These are phyloP conservation scores for Orychophragmus violaceus DNA, from an alignment of 345 rosid genomes.

Conservation along the genomic window DNA sequence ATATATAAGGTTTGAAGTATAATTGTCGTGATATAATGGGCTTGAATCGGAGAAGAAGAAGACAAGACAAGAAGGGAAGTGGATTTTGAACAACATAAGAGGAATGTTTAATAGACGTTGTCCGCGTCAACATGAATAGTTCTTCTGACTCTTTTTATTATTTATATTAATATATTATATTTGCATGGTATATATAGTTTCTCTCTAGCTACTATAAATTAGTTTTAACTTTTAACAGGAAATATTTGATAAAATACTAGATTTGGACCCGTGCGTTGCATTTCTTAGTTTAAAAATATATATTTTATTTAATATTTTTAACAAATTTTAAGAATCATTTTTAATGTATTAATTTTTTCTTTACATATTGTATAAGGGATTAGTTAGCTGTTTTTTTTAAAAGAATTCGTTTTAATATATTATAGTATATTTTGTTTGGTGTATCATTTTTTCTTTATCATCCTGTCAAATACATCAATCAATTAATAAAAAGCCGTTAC, in stretches of 20 bases:
- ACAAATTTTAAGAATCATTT: too few species aligned
- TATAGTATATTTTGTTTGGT: too few species aligned
- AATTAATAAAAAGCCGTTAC: too few species aligned
- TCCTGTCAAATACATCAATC: too few species aligned
- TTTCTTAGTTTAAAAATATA: too few species aligned
- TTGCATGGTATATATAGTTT: background rate
- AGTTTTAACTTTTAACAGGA: background rate
- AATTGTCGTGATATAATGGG: conserved; percentile 27
- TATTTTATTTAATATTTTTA: too few species aligned
- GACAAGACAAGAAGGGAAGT: conserved; percentile 10
- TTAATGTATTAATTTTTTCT: too few species aligned
- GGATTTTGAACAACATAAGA: conserved; percentile 21
- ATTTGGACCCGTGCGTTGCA: too few species aligned
- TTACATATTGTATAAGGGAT: too few species aligned
- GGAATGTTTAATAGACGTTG: conserved; percentile 33
- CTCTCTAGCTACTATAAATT: background rate
- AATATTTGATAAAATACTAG: conserved; percentile 1
- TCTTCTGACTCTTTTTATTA: background rate
- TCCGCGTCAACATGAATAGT: conserved; percentile 20
- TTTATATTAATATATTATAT: background rate
- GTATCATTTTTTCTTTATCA: too few species aligned
- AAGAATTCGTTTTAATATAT: too few species aligned
- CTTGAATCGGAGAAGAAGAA: conserved; percentile 28
- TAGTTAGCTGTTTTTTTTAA: too few species aligned
- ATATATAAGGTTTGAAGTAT: conserved; percentile 22